A percentile compares a stretch with the other conserved stretches of the same genome.
Evolutionary conservation across 345 rosid species (phyloP).

Genomic region (Lumnitzera littorea): DNA sequence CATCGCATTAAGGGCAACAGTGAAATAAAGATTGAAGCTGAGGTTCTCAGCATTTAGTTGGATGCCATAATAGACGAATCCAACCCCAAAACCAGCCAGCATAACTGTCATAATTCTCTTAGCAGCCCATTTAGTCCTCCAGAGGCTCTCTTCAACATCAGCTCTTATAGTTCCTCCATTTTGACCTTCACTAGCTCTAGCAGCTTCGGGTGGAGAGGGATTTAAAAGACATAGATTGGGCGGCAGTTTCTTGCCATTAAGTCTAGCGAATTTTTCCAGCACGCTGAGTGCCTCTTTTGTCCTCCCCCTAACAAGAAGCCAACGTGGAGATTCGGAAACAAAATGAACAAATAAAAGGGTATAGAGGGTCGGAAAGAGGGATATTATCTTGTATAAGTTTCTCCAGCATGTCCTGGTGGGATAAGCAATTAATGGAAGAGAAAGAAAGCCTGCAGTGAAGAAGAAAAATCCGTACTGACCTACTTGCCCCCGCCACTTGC

Average conservation of each 20-base stretch:
- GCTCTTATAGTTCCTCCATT: background rate
- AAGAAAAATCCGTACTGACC: slow-evolving; percentile 75
- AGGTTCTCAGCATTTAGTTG: slow-evolving; percentile 70
- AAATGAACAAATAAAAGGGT: slow-evolving; percentile 36
- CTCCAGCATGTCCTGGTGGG: slow-evolving; percentile 59
- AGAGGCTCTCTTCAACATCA: slow-evolving; percentile 26
- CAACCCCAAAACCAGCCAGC: slow-evolving; percentile 56
- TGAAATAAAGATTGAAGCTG: slow-evolving; percentile 47
- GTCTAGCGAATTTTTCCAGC: slow-evolving; percentile 32
- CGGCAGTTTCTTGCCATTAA: slow-evolving; percentile 46
- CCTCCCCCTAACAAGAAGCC: slow-evolving; percentile 53
- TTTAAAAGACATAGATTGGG: slow-evolving; percentile 26
- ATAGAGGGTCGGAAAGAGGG: slow-evolving; percentile 45
- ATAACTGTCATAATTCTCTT: slow-evolving; percentile 41
- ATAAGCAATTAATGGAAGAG: slow-evolving; percentile 56
- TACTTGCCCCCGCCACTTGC: slow-evolving; percentile 69
- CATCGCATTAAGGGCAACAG: slow-evolving; percentile 50
- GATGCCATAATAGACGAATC: slow-evolving; percentile 68
- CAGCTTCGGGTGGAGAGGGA: slow-evolving; percentile 11
- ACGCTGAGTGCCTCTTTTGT: slow-evolving; percentile 47
- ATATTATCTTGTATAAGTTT: slow-evolving; percentile 34
- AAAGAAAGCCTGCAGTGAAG: slow-evolving; percentile 58
- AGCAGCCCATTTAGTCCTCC: slow-evolving; percentile 62
- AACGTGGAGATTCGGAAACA: slow-evolving; percentile 69
- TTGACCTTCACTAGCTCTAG: background rate